Conservation (phyloP, 106 monocot species). For the Cymbidium sinense region DNA sequence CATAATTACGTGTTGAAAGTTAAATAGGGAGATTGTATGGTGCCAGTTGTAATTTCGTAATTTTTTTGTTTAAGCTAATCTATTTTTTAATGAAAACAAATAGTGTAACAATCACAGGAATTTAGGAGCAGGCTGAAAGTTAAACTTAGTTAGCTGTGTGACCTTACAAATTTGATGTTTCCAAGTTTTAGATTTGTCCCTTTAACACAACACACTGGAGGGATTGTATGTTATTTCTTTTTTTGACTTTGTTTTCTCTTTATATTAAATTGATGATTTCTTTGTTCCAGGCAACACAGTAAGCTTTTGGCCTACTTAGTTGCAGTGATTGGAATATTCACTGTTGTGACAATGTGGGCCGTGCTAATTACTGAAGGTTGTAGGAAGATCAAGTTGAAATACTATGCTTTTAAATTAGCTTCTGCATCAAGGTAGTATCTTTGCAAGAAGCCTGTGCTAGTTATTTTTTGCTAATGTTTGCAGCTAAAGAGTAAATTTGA, state of each 20-base stretch:
- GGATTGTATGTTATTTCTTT: not conserved
- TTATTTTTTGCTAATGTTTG: not conserved
- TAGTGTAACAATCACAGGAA: no score
- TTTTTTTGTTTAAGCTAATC: not conserved
- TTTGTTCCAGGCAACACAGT: constrained; percentile 43
- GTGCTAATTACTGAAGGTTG: constrained; percentile 97
- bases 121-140: no score
- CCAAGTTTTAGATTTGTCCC: not conserved
- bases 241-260: not conserved
- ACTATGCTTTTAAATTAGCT: constrained; percentile 95
- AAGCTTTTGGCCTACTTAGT: constrained; percentile 53
- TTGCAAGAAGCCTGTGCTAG: not conserved
- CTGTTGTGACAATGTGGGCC: constrained; percentile 94
- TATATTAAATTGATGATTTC: constrained; percentile 1
- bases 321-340: constrained; percentile 72
- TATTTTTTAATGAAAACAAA: no score
- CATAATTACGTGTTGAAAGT: no score
- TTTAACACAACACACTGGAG: not conserved
- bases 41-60: not conserved
- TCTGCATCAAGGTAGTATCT: constrained; percentile 62
- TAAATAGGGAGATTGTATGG: no score
- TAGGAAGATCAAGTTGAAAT: constrained; percentile 91
- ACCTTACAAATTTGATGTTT: no score
- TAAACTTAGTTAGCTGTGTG: no score
- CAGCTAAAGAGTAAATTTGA: not conserved